Base-by-base conservation (phyloP, 1,284 basidiomycete species). In the Boletus smithii region DNA sequence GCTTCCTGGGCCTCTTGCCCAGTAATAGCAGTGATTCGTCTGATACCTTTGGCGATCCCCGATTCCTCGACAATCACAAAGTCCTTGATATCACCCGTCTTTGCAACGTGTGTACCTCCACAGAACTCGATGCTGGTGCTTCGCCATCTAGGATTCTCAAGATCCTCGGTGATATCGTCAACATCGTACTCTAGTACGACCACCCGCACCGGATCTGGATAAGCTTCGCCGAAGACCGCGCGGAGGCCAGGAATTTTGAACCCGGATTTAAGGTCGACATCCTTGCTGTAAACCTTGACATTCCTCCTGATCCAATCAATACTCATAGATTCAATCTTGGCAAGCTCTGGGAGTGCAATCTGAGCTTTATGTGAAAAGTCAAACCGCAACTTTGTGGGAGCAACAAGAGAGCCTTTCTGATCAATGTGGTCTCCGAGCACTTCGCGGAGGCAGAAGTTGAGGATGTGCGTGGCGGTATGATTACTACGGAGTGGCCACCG, bases 401-500 rank as follows among this genome's bases (percentile, higher is more conserved):
- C 93, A 44, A 99, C 97, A 30, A 99, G 83, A 8, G 97, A 99
- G 16, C 97, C 97, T 67, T 93, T 97, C 69, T 99, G 97, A 68
- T 99, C 95, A 50, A 98, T 88, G 64, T 98, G 95, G 64, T 97
- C 93, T 24, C 95, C 95, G 8, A 98, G 83, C 3, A 93, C 80
- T 65, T 98, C 95, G 26, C 97, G 88, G 5, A 99, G 80, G 46
- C 77, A 82, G 67, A 79, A 99, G 74, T 99, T 99, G 62, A 99
- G 88, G 56, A 99, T 95, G 68, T 99, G 97, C 0, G 97, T 99
- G 13, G 88, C 95, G 20, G 95, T 99, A 74, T 99, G 97, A 66
- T 99, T 99, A 72, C 94, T 98, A 51, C 94, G 85, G 50, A 99
- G 73, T 0, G 95, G 95, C 87, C 90, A 94, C 50, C 97, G 83